Conservation (phyloP, 441 rosid species). For the Eruca vesicaria region DNA sequence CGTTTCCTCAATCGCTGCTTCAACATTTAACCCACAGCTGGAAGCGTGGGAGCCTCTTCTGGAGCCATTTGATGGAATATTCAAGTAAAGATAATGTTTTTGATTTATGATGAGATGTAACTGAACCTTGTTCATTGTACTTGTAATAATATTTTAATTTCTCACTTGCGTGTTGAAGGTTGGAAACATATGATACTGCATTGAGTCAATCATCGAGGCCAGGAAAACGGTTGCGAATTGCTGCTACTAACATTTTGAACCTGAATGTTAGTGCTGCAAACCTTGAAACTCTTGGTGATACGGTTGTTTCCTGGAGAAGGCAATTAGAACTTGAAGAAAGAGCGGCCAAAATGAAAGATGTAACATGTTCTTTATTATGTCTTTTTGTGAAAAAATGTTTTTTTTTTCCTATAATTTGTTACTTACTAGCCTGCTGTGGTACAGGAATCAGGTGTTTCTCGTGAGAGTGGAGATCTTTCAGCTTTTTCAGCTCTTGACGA, state of each 20-base stretch:
- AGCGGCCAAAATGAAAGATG: constrained; percentile 78
- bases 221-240: constrained; percentile 87
- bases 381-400: background rate
- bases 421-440: background rate
- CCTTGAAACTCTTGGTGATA: constrained; percentile 78
- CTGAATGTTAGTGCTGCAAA: constrained; percentile 89
- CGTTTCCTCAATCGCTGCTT: constrained; percentile 93
- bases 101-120: constrained; percentile 1
- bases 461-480: constrained; percentile 56
- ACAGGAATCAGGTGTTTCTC: constrained; percentile 62
- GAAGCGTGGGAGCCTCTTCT: constrained; percentile 99
- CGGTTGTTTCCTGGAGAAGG: constrained; percentile 91
- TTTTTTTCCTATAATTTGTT: background rate
- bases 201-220: constrained; percentile 54
- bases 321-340: constrained; percentile 88
- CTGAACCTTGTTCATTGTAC: background rate
- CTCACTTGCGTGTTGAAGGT: constrained; percentile 48
- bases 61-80: constrained; percentile 99
- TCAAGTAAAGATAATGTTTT: constrained; percentile 62
- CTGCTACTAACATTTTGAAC: constrained; percentile 85
- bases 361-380: constrained; percentile 31
- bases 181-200: constrained; percentile 83
- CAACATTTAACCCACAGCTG: constrained; percentile 88
- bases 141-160: constrained; percentile 13
- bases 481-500: constrained; percentile 92